A percentile compares a stretch with the other conserved stretches of the same genome.
phyloP scores from a whole-genome alignment of 225 moss, liverwort and hornwort genomes.

The Thuidium tamariscinum region DNA sequence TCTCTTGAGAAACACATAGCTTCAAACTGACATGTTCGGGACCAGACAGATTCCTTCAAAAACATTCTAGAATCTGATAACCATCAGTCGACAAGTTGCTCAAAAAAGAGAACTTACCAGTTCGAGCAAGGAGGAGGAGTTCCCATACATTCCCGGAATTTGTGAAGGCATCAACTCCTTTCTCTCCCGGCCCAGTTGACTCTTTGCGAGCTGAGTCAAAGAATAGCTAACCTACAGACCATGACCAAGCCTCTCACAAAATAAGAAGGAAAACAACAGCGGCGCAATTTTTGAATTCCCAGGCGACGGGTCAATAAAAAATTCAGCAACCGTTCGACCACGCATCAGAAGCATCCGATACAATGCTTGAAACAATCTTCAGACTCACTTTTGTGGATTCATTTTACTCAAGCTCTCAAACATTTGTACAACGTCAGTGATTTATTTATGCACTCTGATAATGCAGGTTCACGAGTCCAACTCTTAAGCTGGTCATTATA shows the following conservation, averaged over 20 bases:
- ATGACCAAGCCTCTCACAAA: neutral
- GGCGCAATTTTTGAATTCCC: neutral
- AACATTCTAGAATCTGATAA: neutral
- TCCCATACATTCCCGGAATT: slow-evolving; percentile 80
- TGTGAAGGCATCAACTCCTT: slow-evolving; percentile 89
- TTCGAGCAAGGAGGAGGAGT: slow-evolving; percentile 60
- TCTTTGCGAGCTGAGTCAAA: slow-evolving; percentile 78
- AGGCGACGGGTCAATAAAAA: neutral
- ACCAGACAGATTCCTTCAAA: neutral
- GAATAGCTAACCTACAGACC: slow-evolving; percentile 81
- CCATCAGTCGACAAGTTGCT: neutral
- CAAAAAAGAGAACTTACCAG: slow-evolving; percentile 39
- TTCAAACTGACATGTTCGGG: neutral
- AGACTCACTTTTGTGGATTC: neutral
- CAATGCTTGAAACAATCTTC: neutral
- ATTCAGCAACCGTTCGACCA: neutral
- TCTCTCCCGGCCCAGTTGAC: slow-evolving; percentile 70
- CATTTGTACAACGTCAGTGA: neutral
- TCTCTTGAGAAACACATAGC: neutral
- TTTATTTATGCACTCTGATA: neutral
- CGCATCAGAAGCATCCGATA: neutral
- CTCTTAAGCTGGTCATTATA: neutral
- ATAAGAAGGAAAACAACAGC: neutral
- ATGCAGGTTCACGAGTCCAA: neutral
- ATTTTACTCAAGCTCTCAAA: neutral